Base-by-base conservation (phyloP, 2,329 filamentous ascomycete species). In the Cercospora nicotianae region DNA sequence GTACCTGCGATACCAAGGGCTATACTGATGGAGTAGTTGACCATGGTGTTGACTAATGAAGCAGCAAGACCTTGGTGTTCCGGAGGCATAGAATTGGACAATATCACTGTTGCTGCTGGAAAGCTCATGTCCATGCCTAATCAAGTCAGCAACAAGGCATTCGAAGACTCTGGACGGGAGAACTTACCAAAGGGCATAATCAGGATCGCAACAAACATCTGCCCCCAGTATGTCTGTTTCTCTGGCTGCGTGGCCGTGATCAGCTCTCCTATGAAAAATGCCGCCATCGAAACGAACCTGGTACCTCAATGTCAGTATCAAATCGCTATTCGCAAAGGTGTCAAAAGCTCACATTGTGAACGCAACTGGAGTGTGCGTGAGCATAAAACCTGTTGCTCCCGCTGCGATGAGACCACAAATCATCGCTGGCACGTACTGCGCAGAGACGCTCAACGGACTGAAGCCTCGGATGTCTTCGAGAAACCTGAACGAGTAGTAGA, bases 21-120 rank as follows among this genome's bases (percentile, higher is more conserved):
- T 5, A 91, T 78, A 2, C 86, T 87, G 51, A 91, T 90, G 67
- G 85, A 85, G 74, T 91, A 91, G 76, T 91, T 90, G 69, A 91
- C 86, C 10, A 89, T 81, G 0, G 89, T 90, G 64, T 84, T 87
- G 30, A 90, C 85, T 2, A 91, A 75, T 7, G 83, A 86, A 0
- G 83, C 83, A 0, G 83, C 83, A 9, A 85, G 78, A 3, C 84
- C 84, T 70, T 86, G 83, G 58, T 84, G 80, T 60, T 84, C 78
- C 9, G 77, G 75, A 4, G 76, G 72, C 60, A 83, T 80, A 1
- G 78, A 79, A 69, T 89, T 84, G 23, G 83, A 86, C 3, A 91
- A 79, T 33, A 90, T 82, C n/a, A 90, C 75, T 0, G 83, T 89
- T 0, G 85, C 87, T 0, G 87, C 85, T 0, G 89, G 88, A 71